Evolutionary conservation across 768 basidiomycete species (phyloP), one percentile per base, ranked within the genome.

Genomic region (Russula virescens): DNA sequence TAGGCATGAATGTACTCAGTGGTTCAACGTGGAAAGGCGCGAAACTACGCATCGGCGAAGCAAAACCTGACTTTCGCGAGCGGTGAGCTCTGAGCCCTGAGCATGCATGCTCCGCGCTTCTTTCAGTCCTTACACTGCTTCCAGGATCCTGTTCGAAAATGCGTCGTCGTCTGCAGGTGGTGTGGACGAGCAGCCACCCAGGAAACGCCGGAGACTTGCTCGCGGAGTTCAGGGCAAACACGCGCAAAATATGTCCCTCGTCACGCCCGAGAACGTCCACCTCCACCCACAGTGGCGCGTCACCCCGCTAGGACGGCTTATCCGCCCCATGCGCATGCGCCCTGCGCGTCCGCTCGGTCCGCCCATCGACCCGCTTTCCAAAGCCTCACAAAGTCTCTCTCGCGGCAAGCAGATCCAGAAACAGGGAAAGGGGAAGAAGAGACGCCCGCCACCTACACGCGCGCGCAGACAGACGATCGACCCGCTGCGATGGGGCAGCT

Each of bases 21-120:
- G 91, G 92, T 38, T 83, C 88, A 7, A 89, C 83, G 0, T 94
- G 90, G 89, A 93, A 91, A 75, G 92, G 92, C n/a, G 76, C 90
- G 23, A 92, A 88, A 67, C 75, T 94, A 35, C 81, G 90, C 19
- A 81, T 94, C 40, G 89, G 89, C 10, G 89, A 92, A 67, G 91
- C 91, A n/a, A 88, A 84, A 64, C 86, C 86, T 1, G 85, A 91
- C 71, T 92, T 79, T 68, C 72, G 72, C 3, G 83, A 86, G 69
- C 79, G 83, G 91, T 88, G 54, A 42, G 77, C 67, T 13, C n/a
- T 47, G 21, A 31, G 38, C 10, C 13, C 26, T 38, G 21, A 19
- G 11, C 43, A 64, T 60, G 50, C 68, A 14, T 58, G 64, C 55
- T 2, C 19, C 19, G 31, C 34, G 19, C n/a, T n/a, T n/a, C n/a